Evolutionary conservation across 2,329 filamentous ascomycete genomes (phyloP).

Genomic region (Endoconidiophora polonica): DNA sequence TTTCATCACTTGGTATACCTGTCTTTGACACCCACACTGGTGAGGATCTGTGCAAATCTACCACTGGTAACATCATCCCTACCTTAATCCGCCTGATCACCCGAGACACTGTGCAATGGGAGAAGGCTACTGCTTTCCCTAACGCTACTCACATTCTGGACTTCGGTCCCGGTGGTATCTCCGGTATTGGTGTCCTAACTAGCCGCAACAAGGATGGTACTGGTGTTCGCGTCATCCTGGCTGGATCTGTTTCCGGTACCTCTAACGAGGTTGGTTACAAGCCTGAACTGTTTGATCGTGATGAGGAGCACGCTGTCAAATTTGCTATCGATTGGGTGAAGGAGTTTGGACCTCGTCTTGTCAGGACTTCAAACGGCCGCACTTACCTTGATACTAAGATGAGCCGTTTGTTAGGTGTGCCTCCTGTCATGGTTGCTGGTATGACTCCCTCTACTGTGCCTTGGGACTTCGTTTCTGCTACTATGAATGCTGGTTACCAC

Average conservation of each 20-base stretch:
- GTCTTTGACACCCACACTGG: slow-evolving; percentile 86
- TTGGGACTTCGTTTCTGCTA: slow-evolving; percentile 82
- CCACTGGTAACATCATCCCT: slow-evolving; percentile 67
- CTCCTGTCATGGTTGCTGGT: slow-evolving; percentile 77
- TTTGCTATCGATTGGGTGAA: slow-evolving; percentile 97
- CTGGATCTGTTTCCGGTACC: slow-evolving; percentile 80
- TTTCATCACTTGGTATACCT: slow-evolving; percentile 58
- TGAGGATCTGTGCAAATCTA: slow-evolving; percentile 57
- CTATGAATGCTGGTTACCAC: slow-evolving; percentile 90
- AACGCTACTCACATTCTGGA: slow-evolving; percentile 87
- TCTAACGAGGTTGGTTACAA: slow-evolving; percentile 92
- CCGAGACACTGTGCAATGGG: slow-evolving; percentile 87
- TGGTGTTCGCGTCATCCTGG: slow-evolving; percentile 88
- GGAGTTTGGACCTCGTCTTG: slow-evolving; percentile 81
- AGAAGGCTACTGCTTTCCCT: slow-evolving; percentile 81
- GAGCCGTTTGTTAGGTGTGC: slow-evolving; percentile 69
- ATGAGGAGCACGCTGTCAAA: slow-evolving; percentile 85
- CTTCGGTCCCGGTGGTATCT: slow-evolving; percentile 93
- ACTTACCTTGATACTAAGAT: slow-evolving; percentile 96
- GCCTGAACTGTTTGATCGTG: slow-evolving; percentile 90
- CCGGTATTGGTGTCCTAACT: slow-evolving; percentile 84
- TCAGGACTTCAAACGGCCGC: slow-evolving; percentile 75
- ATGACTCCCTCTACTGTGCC: slow-evolving; percentile 86
- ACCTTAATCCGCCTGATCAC: slow-evolving; percentile 84
- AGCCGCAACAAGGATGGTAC: slow-evolving; percentile 99